Base-by-base conservation (phyloP, 495 filamentous ascomycete species). In the Emericellopsis terricola region DNA sequence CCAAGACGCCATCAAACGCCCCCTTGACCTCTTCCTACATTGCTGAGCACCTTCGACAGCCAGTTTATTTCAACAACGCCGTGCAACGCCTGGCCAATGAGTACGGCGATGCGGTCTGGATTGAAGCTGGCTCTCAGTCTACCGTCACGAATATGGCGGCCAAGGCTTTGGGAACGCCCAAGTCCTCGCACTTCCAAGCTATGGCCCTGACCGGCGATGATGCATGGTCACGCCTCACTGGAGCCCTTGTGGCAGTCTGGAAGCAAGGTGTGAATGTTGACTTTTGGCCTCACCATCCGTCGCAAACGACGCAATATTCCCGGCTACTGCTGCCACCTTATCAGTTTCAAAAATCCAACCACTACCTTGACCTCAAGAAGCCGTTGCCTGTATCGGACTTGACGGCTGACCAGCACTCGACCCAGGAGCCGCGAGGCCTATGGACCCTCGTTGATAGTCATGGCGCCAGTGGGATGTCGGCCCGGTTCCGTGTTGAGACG, bases 121-220 rank as follows among this genome's bases (percentile, higher is more conserved):
- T 71, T 0, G 69, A 74, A 38, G 64, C 65, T 11, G 66, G 68
- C 0, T 64, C 65, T 2, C 52, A 51, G 31, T 63, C 65, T 0
- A 52, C 56, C 1, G 51, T 72, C 14, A 65, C 56, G 0, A 29
- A 38, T 2, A 67, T 72, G 56, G 53, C 48, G 3, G 41, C 47
- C 19, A 43, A 56, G 4, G 57, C 56, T 5, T 32, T 69, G 0
- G 43, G 28, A 3, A 18, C 29, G 9, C n/a, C 33, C 4, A 30
- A 3, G 15, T 16, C 7, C 10, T 33, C 31, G 9, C 4, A 37
- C n/a, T 70, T 68, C 42, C 56, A 62, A 21, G 24, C 55, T 0
- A 19, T 64, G 2, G 53, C 60, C 6, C 41, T 70, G 3, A 21
- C 31, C 3, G 20, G 20, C 18, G 14, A n/a, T 14, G 8, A 7